Percentiles rank a stretch among this genome's conserved stretches.
Conservation (phyloP, 1,284 basidiomycete genomes). For the Leucocoprinus gongylophorus region DNA sequence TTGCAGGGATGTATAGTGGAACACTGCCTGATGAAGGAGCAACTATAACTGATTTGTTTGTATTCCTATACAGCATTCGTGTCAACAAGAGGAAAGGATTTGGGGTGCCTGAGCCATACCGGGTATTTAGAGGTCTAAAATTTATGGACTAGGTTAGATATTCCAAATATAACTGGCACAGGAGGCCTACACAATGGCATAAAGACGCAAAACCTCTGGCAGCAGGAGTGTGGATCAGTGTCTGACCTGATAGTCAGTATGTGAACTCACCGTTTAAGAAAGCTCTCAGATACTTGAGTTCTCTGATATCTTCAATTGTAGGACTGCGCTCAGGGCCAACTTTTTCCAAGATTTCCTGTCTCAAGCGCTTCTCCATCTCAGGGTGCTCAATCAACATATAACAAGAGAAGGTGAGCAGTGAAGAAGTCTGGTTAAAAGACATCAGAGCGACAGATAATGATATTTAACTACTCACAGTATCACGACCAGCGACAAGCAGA, state of each 20-base stretch:
- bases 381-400: slow-evolving; percentile 17
- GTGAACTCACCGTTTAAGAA: slow-evolving; percentile 27
- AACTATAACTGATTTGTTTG: slow-evolving; percentile 5
- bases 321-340: slow-evolving; percentile 21
- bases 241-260: slow-evolving; percentile 20
- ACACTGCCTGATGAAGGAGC: slow-evolving; percentile 10
- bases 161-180: neutral
- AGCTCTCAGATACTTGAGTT: slow-evolving; percentile 34
- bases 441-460: slow-evolving; percentile 19
- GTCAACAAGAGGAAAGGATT: neutral
- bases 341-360: slow-evolving; percentile 21
- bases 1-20: slow-evolving; percentile 26
- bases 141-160: neutral
- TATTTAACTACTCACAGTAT: slow-evolving; percentile 34
- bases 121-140: neutral
- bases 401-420: slow-evolving; percentile 2
- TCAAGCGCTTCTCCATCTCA: slow-evolving; percentile 19
- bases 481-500: slow-evolving; percentile 43
- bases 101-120: slow-evolving; percentile 14
- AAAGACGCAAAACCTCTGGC: slow-evolving; percentile 29
- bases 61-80: neutral
- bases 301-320: slow-evolving; percentile 22
- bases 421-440: slow-evolving; percentile 6
- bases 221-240: neutral
- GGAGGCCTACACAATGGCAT: slow-evolving; percentile 26